A percentile compares a stretch with the other conserved stretches of the same genome.
These are phyloP conservation scores for Pythium volutum DNA, from an alignment of 352 stramenopile species.

Conservation along the genomic window DNA sequence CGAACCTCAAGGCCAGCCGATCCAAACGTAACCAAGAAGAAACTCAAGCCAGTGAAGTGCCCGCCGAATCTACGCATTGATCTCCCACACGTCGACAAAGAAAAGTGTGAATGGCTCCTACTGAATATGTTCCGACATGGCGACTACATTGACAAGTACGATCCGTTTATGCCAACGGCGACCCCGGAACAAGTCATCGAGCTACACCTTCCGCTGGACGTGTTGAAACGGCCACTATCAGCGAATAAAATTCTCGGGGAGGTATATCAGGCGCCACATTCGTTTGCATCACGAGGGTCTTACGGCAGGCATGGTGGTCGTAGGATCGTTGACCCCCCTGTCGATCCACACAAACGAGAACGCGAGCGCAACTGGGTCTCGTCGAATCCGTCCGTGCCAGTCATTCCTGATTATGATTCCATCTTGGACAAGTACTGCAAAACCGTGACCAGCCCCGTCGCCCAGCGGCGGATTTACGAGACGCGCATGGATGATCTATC, in stretches of 20 bases:
- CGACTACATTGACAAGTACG: slow-evolving; percentile 63
- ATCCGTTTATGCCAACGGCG: slow-evolving; percentile 45
- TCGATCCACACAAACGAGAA: slow-evolving; percentile 23
- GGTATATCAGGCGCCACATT: not conserved
- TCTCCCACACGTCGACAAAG: slow-evolving; percentile 47
- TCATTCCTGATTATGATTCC: slow-evolving; percentile 66
- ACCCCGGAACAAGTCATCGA: slow-evolving; percentile 8
- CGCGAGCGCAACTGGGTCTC: slow-evolving; percentile 59
- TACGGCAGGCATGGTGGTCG: slow-evolving; percentile 22
- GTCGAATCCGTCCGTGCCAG: slow-evolving; percentile 40
- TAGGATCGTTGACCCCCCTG: slow-evolving; percentile 24
- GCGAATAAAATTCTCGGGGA: slow-evolving; percentile 16
- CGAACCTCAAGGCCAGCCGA: slow-evolving; percentile 21
- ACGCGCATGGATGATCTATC: slow-evolving; percentile 56
- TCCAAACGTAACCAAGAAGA: slow-evolving; percentile 17
- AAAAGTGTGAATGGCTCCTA: slow-evolving; percentile 74
- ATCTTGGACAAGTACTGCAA: slow-evolving; percentile 81
- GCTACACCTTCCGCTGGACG: not conserved
- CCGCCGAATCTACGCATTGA: slow-evolving; percentile 51
- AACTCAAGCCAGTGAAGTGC: slow-evolving; percentile 49
- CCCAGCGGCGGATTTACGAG: slow-evolving; percentile 79
- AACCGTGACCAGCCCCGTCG: slow-evolving; percentile 62
- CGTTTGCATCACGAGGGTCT: not conserved
- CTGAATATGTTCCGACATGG: slow-evolving; percentile 80
- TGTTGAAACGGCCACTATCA: slow-evolving; percentile 13